Evolutionary conservation across 176 grass and related monocot species (phyloP).

Genomic region (Pontederia paniculata): DNA sequence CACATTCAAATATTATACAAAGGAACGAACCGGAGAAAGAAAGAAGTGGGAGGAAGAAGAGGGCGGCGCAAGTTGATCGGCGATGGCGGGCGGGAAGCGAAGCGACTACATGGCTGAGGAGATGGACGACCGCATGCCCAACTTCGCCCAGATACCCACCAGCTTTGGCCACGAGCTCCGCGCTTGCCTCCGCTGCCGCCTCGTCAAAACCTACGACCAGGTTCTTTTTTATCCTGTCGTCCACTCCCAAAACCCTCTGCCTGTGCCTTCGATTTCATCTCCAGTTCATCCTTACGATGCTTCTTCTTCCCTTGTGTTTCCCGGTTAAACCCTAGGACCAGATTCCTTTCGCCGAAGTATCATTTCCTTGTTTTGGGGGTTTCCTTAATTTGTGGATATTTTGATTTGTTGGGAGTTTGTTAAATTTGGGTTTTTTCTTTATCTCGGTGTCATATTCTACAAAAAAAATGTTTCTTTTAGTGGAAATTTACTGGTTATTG

Average conservation of each 20-base stretch:
- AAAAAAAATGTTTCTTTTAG: neutral
- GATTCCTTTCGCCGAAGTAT: no score
- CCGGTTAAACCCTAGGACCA: no score
- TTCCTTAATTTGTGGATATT: neutral
- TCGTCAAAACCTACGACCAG: constrained; percentile 99
- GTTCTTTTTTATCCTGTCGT: constrained; percentile 13
- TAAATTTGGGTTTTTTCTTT: no score
- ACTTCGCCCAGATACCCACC: constrained; percentile 82
- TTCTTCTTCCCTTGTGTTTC: no score
- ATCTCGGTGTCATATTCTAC: no score
- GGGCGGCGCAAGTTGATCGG: constrained; percentile 3
- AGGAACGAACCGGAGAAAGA: neutral
- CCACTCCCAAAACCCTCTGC: neutral
- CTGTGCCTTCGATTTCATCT: neutral
- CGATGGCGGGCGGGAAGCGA: constrained; percentile 35
- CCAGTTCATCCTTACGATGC: no score
- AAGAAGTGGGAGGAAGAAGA: constrained; percentile 18
- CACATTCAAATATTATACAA: no score
- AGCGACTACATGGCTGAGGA: constrained; percentile 32
- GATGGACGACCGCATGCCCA: constrained; percentile 23
- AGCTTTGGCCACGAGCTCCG: constrained; percentile 98
- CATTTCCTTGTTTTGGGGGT: neutral
- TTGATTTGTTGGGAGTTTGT: no score
- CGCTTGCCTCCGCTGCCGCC: constrained; percentile 91
- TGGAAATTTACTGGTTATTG: constrained; percentile 4